Evolutionary conservation across 768 basidiomycete genomes (phyloP).

Genomic region (Udeniomyces megalosporus): DNA sequence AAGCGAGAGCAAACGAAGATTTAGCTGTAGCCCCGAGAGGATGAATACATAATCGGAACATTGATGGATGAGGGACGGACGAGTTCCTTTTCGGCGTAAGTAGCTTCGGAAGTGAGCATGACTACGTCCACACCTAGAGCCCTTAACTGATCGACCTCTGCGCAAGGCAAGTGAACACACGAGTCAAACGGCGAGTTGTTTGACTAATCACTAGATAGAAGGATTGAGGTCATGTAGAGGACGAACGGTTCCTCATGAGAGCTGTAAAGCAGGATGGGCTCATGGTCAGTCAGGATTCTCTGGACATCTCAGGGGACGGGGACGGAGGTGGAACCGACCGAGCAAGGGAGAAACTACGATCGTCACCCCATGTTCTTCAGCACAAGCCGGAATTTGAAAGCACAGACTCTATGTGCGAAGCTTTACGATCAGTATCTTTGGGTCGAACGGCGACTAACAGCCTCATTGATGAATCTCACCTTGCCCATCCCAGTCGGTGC

Average conservation of each 20-base stretch:
- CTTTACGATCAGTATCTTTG: no score
- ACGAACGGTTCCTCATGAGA: constrained; percentile 64
- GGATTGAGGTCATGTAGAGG: background rate
- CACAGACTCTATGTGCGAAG: constrained; percentile 52
- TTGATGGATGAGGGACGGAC: background rate
- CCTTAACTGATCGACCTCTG: constrained; percentile 17
- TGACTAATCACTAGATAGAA: no score
- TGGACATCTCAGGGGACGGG: no score
- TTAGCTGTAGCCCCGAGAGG: background rate
- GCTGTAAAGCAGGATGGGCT: constrained; percentile 34
- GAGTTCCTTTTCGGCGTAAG: constrained; percentile 38
- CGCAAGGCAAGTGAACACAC: background rate
- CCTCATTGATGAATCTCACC: constrained; percentile 29
- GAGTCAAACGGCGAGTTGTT: background rate
- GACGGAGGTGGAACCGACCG: constrained; percentile 33
- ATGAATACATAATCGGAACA: no score
- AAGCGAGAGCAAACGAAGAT: background rate
- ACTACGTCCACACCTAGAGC: constrained; percentile 41
- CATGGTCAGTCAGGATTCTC: no score
- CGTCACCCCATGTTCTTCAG: constrained; percentile 53
- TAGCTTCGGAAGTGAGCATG: constrained; percentile 52
- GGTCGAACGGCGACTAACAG: no score
- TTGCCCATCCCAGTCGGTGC: constrained; percentile 86
- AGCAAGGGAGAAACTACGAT: constrained; percentile 62
- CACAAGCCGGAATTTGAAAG: constrained; percentile 67